phyloP scores from a whole-genome alignment of 208 protist genomes.

The Trypanosoma vivax region DNA sequence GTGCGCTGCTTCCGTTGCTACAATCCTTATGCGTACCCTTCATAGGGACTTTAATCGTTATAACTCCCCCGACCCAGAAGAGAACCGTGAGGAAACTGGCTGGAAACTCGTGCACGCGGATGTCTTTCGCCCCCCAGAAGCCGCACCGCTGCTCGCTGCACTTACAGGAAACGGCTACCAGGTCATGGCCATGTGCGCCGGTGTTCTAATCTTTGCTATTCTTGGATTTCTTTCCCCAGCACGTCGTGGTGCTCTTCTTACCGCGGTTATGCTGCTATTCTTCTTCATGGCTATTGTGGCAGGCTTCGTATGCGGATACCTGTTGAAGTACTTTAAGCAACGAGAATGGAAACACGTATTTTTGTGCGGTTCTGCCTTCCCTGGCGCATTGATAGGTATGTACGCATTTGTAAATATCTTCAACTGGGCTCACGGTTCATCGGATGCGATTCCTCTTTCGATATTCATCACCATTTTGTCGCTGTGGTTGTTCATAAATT shows the following conservation, averaged over 20 bases:
- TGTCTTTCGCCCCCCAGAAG: conserved; percentile 92
- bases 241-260: conserved; percentile 90
- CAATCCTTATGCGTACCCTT: conserved; percentile 94
- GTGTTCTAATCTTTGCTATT: conserved; percentile 87
- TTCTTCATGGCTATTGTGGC: conserved; percentile 78
- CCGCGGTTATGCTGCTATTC: conserved; percentile 67
- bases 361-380: conserved; percentile 52
- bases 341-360: conserved; percentile 91
- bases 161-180: conserved; percentile 94
- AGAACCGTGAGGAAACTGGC: conserved; percentile 77
- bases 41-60: conserved; percentile 95
- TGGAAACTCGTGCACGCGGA: conserved; percentile 98
- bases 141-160: conserved; percentile 79
- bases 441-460: conserved; percentile 51
- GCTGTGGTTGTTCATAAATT: conserved; percentile 90
- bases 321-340: conserved; percentile 89
- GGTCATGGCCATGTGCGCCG: conserved; percentile 78
- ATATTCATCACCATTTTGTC: conserved; percentile 51
- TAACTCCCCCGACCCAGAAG: conserved; percentile 56
- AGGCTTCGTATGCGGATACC: conserved; percentile 89
- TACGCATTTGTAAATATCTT: conserved; percentile 70
- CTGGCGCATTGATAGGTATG: conserved; percentile 46
- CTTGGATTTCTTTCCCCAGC: conserved; percentile 95
- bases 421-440: conserved; percentile 46
- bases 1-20: conserved; percentile 83